phyloP scores from a whole-genome alignment of 495 filamentous ascomycete genomes.

The Viridothelium virens region DNA sequence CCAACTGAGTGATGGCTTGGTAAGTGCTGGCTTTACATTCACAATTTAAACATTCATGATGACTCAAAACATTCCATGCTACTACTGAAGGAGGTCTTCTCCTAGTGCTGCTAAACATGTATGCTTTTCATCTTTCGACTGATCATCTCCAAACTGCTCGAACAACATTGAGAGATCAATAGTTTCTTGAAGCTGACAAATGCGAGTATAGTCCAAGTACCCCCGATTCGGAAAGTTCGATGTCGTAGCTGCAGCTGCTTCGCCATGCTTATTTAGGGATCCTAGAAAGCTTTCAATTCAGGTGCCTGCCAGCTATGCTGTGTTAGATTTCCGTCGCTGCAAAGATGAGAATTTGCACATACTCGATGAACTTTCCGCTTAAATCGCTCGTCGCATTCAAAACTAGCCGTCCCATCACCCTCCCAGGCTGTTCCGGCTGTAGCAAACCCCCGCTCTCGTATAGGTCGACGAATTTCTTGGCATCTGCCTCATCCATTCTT shows the following conservation, averaged over 20 bases:
- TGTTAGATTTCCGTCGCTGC: not conserved
- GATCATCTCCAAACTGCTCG: conserved; percentile 36
- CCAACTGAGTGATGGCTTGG: too few species aligned
- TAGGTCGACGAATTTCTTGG: conserved; percentile 60
- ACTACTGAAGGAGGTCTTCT: conserved; percentile 63
- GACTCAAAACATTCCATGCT: conserved; percentile 79
- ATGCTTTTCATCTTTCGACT: conserved; percentile 97
- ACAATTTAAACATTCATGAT: conserved; percentile 46
- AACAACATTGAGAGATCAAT: not conserved
- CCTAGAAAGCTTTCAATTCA: conserved; percentile 57
- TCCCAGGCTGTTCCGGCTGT: conserved; percentile 73
- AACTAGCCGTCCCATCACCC: conserved; percentile 74
- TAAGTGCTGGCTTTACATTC: not conserved
- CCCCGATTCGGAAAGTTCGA: not conserved
- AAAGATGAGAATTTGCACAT: conserved; percentile 29
- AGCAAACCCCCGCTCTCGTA: conserved; percentile 62
- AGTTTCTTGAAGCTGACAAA: not conserved
- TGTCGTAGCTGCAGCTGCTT: not conserved
- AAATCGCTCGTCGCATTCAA: conserved; percentile 54
- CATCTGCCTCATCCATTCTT: conserved; percentile 57
- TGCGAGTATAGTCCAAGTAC: not conserved
- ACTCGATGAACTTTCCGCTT: conserved; percentile 70
- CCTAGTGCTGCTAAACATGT: conserved; percentile 66
- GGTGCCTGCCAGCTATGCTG: conserved; percentile 59
- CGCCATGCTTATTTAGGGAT: conserved; percentile 9